Conservation (phyloP, 495 filamentous ascomycete species). For the Chlorociboria aeruginascens region DNA sequence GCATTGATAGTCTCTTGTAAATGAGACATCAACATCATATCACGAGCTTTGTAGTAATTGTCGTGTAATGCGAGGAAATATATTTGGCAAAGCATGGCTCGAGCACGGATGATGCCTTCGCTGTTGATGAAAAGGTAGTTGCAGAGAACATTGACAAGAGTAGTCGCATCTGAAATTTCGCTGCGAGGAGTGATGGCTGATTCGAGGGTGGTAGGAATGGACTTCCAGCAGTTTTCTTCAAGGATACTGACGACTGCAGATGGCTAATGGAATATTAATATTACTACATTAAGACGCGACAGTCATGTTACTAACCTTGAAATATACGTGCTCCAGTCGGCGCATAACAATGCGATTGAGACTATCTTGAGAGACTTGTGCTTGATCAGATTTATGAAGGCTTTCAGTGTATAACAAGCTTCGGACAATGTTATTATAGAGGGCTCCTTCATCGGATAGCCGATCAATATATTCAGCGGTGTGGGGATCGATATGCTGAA, state of each 20-base stretch:
- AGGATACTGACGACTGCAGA: constrained; percentile 84
- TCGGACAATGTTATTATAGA: constrained; percentile 86
- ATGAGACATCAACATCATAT: constrained; percentile 99
- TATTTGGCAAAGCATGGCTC: constrained; percentile 95
- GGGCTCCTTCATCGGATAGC: constrained; percentile 75
- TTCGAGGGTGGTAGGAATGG: constrained; percentile 56
- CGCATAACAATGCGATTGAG: constrained; percentile 88
- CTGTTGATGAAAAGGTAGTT: constrained; percentile 90
- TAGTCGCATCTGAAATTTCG: constrained; percentile 47
- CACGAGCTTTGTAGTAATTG: constrained; percentile 91
- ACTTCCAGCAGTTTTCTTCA: constrained; percentile 86
- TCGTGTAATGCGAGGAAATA: constrained; percentile 97
- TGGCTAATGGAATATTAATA: constrained; percentile 41
- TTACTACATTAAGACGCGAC: neutral
- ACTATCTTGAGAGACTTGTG: constrained; percentile 67
- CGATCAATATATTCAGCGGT: constrained; percentile 98
- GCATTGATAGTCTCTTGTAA: constrained; percentile 88
- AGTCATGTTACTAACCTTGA: constrained; percentile 53
- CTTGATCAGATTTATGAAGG: constrained; percentile 54
- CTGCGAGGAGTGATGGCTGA: constrained; percentile 69
- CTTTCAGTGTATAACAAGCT: constrained; percentile 78
- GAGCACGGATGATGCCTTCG: constrained; percentile 88
- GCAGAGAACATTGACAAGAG: constrained; percentile 78
- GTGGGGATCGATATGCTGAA: constrained; percentile 96
- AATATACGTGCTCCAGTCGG: constrained; percentile 93